Conservation (phyloP, 2,329 filamentous ascomycete species). For the Trichoderma koningii region DNA sequence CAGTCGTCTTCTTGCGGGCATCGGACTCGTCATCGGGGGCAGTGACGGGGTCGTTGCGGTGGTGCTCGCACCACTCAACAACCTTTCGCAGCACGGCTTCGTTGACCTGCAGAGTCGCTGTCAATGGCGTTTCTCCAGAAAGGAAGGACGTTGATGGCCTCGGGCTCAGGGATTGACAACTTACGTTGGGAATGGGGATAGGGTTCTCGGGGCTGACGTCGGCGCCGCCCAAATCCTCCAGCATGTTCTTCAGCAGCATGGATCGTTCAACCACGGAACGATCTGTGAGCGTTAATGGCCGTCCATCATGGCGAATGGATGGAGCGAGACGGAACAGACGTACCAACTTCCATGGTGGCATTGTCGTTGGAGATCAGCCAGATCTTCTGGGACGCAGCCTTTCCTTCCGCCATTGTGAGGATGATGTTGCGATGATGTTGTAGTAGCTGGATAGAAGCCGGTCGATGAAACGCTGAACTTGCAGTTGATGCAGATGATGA, state of each 20-base stretch:
- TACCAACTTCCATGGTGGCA: slow-evolving; percentile 51
- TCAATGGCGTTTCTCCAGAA: slow-evolving; percentile 25
- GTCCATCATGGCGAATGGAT: background rate
- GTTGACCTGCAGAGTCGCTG: slow-evolving; percentile 64
- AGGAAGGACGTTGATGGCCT: background rate
- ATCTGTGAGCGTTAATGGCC: slow-evolving; percentile 52
- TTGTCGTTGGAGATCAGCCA: slow-evolving; percentile 56
- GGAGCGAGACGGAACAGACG: slow-evolving; percentile 32
- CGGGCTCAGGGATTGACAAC: slow-evolving; percentile 2
- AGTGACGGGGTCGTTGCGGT: slow-evolving; percentile 83
- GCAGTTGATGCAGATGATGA: background rate
- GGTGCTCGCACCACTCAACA: slow-evolving; percentile 96
- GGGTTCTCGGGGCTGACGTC: slow-evolving; percentile 58
- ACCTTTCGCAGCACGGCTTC: slow-evolving; percentile 94
- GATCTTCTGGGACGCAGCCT: slow-evolving; percentile 44
- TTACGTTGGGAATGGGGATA: slow-evolving; percentile 85
- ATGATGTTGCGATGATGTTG: slow-evolving; percentile 15
- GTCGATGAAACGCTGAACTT: background rate
- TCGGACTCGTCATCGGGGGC: slow-evolving; percentile 87
- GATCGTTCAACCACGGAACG: slow-evolving; percentile 86
- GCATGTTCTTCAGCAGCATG: slow-evolving; percentile 96
- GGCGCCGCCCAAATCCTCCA: slow-evolving; percentile 83
- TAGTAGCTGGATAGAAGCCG: background rate
- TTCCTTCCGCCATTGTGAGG: slow-evolving; percentile 43
- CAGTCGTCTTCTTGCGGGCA: slow-evolving; percentile 95